Base-by-base conservation (phyloP, 2,329 filamentous ascomycete genomes). In the Verticillium tricorpus region DNA sequence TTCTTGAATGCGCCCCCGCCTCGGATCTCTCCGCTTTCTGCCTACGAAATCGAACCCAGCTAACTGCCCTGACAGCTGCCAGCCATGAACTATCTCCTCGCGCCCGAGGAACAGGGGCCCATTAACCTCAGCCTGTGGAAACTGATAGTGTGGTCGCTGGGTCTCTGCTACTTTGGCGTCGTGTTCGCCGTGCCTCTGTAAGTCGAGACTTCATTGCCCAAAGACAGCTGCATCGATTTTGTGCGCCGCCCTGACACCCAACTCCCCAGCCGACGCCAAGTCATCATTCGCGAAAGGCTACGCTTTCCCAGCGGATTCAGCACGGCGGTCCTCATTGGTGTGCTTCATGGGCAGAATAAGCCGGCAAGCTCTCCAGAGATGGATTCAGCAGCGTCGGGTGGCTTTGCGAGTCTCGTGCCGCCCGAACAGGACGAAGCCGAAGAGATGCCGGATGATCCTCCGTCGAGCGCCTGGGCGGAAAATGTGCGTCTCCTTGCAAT, bases 301-400 rank as follows among this genome's bases (percentile, higher is more conserved):
- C 95, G 91, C 71, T 99, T 99, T 68, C 95, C 95, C 0, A 96
- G 92, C 69, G 95, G 95, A 1, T 98, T 96, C 61, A 96, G 95
- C 57, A 98, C 95, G 1, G 95, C 95, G 0, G 84, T 98, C 22
- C 89, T 99, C 80, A 45, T 99, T 66, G 88, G 88, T 3, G 92
- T 98, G 2, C 78, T 99, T 12, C 94, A 98, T 74, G 92, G 92
- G 3, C 73, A 78, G 61, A 76, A 74, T 19, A 64, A 71, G 39
- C 71, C 58, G 5, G 35, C 61, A 17, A 57, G 40, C 8, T 58
- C 63, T 3, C 56, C 60, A 6, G 61, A 56, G 15, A 52, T 64
- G 6, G 75, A 76, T 52, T 69, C 68, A 11, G 72, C 74, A 28
- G 71, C 73, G 2, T 72, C 74, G 39, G 78, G 77, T 11, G 73